Evolutionary conservation across 345 rosid genomes (phyloP).

Genomic region (Chamaenerion angustifolium): DNA sequence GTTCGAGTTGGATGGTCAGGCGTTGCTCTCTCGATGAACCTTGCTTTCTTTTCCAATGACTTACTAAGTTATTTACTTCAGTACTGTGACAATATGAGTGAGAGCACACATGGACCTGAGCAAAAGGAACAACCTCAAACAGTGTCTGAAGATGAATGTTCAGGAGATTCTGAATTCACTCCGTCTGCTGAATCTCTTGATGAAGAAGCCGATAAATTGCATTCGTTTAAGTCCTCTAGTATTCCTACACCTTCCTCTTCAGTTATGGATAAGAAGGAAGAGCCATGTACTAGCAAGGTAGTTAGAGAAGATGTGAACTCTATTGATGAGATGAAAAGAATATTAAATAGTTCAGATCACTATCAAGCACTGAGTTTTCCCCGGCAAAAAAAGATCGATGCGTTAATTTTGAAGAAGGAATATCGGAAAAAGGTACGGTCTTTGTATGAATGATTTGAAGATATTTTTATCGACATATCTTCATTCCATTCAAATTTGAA

Average conservation of each 20-base stretch:
- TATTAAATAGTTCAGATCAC: conserved; percentile 57
- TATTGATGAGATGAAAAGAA: conserved; percentile 74
- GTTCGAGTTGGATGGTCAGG: conserved; percentile 95
- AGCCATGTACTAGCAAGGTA: conserved; percentile 28
- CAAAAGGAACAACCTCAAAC: conserved; percentile 43
- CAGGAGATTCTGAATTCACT: conserved; percentile 45
- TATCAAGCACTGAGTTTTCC: conserved; percentile 75
- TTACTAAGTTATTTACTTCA: conserved; percentile 55
- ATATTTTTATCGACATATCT: too few relatives aligned
- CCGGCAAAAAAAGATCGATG: conserved; percentile 58
- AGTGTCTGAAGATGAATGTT: conserved; percentile 48
- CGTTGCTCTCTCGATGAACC: conserved; percentile 64
- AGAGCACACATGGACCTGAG: conserved; percentile 42
- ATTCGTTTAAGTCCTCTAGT: conserved; percentile 51
- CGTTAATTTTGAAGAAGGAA: conserved; percentile 54
- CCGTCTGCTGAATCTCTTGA: conserved; percentile 12
- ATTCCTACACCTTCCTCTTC: conserved; percentile 38
- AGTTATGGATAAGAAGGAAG: conserved; percentile 31
- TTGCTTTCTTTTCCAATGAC: conserved; percentile 84
- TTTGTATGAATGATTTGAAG: background rate
- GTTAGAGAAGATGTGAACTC: conserved; percentile 44
- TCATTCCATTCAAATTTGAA: too few relatives aligned
- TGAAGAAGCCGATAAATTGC: conserved; percentile 48
- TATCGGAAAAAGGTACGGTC: conserved; percentile 69
- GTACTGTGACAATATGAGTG: conserved; percentile 69